Evolutionary conservation across 2,329 filamentous ascomycete genomes (phyloP), one percentile per base, ranked within the genome.

Genomic region (Cladosporium sp.): DNA sequence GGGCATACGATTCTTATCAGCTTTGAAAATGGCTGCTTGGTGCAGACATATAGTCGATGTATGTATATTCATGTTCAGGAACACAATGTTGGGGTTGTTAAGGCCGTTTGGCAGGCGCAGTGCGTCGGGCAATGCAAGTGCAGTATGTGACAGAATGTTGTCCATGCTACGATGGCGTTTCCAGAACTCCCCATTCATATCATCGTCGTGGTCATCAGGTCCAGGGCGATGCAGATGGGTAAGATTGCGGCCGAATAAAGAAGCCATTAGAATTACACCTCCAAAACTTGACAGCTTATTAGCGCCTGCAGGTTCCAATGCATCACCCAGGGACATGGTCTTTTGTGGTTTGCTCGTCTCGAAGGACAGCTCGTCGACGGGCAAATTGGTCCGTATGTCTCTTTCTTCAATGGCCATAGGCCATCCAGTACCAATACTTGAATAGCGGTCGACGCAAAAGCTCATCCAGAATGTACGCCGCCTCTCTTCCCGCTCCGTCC

Each of bases 11-110:
- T 96, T 88, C 74, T 91, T 94, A 67, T 97, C 93, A 0, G 92
- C 91, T 71, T 97, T 97, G 80, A 93, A 97, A 19, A 99, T 97
- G 24, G 94, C 94, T 2, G 93, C 94, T 75, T 99, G 94, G 68
- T 99, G 94, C n/a, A 99, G 78, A 71, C 93, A 97, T 55, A 99
- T 97, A 1, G 91, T 91, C 1, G 92, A 96, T 0, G 94, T 96
- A 71, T 97, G 92, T 32, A 99, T 91, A 69, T 90, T 91, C 91
- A 99, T 96, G 67, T 97, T 97, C 58, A 89, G 85, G 71, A 97
- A 97, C 4, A 97, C 85, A 55, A 93, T 85, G 62, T 97, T 97
- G 3, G 91, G 83, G 67, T 92, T 88, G 15, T 80, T 77, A 34
- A 96, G 76, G 0, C 90, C 91, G 15, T 77, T 76, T 0, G 94